These are phyloP conservation scores for Ministeria vibrans DNA, from an alignment of 78 protist species.

Conservation along the genomic window DNA sequence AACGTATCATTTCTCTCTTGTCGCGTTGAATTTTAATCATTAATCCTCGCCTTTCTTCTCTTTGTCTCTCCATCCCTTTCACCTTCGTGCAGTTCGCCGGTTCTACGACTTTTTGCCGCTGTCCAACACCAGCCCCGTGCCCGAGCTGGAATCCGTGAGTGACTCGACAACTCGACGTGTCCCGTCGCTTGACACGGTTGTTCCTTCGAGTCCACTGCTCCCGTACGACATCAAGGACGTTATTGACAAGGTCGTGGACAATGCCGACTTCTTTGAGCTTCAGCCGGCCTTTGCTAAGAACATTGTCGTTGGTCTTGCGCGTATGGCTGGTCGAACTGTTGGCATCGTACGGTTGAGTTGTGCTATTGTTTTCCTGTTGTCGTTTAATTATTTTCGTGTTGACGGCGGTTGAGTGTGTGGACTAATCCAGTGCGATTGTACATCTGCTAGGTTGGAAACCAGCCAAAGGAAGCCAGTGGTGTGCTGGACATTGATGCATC, in stretches of 20 bases:
- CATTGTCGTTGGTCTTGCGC: slow-evolving; percentile 83
- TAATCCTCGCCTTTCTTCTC: not conserved
- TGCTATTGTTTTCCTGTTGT: too few species aligned
- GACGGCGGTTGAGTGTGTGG: too few species aligned
- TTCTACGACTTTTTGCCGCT: slow-evolving; percentile 71
- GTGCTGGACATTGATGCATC: slow-evolving; percentile 91
- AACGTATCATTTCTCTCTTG: too few species aligned
- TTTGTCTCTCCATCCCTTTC: not conserved
- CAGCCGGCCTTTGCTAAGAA: slow-evolving; percentile 88
- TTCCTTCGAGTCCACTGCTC: slow-evolving; percentile 76
- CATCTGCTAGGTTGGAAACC: too few species aligned
- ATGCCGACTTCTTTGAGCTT: slow-evolving; percentile 84
- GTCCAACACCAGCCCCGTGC: slow-evolving; percentile 60
- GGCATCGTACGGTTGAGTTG: too few species aligned
- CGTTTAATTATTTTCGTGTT: too few species aligned
- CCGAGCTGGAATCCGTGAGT: slow-evolving; percentile 34
- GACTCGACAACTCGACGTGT: slow-evolving; percentile 47
- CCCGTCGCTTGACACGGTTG: slow-evolving; percentile 34
- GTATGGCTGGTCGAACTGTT: slow-evolving; percentile 92
- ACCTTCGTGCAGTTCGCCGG: too few species aligned
- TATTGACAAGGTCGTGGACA: slow-evolving; percentile 80
- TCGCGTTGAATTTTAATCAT: not conserved
- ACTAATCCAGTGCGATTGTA: too few species aligned
- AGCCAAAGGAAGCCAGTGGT: slow-evolving; percentile 92
- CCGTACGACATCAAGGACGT: slow-evolving; percentile 94